Conservation (phyloP, 2,329 filamentous ascomycete species). For the Ascosphaera aggregata region DNA sequence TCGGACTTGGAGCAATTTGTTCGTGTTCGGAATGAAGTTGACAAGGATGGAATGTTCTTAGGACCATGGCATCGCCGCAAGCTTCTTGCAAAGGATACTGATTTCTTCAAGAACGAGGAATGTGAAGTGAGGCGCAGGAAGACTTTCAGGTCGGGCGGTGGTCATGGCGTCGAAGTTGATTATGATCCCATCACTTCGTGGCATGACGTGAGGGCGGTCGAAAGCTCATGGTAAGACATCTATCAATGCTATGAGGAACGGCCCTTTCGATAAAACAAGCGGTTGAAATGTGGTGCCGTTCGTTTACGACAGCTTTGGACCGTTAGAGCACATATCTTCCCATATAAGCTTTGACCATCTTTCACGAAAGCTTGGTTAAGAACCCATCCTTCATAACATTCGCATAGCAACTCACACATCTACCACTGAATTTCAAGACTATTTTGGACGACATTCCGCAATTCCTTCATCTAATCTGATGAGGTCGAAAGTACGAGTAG, state of each 20-base stretch:
- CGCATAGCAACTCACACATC: no score
- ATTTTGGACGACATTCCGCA: no score
- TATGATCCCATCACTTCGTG: slow-evolving; percentile 1
- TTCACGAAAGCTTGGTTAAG: no score
- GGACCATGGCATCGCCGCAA: slow-evolving; percentile 71
- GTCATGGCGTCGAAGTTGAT: slow-evolving; percentile 4
- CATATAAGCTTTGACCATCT: no score
- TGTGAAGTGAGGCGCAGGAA: not conserved
- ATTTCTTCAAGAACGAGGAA: slow-evolving; percentile 7
- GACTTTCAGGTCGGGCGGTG: slow-evolving; percentile 1
- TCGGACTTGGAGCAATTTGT: slow-evolving; percentile 43
- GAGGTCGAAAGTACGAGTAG: no score
- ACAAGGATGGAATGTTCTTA: slow-evolving; percentile 68
- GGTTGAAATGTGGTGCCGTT: no score
- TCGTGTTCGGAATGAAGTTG: slow-evolving; percentile 38
- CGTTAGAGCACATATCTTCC: no score
- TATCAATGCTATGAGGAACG: not conserved
- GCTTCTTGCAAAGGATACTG: slow-evolving; percentile 20
- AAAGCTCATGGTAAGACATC: not conserved
- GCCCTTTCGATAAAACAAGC: no score
- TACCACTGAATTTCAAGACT: no score
- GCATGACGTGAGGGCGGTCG: not conserved
- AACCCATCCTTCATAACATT: no score
- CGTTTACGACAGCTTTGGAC: no score
- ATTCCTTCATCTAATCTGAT: no score